Percentiles rank a stretch among this genome's conserved stretches.
These are phyloP conservation scores for Ascochyta fabae DNA, from an alignment of 2,329 filamentous ascomycete genomes.

Conservation along the genomic window DNA sequence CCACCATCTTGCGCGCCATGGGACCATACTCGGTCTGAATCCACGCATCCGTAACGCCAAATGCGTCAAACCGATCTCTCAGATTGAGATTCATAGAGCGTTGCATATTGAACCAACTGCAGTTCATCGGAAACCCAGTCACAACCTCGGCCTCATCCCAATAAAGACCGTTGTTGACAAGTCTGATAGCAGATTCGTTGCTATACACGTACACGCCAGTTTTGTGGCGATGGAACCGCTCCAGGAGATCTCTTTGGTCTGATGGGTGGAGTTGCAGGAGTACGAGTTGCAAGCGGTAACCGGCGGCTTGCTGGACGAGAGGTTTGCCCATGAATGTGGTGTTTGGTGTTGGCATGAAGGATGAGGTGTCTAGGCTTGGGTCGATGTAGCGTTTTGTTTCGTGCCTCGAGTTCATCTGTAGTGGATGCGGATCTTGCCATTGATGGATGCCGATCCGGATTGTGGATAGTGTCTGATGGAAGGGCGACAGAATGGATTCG, in stretches of 20 bases:
- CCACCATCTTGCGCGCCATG: conserved; percentile 5
- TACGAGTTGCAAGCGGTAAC: conserved; percentile 11
- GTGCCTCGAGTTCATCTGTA: conserved; percentile 11
- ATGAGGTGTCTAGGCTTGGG: not conserved
- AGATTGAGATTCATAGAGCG: conserved; percentile 12
- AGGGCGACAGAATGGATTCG: conserved; percentile 5
- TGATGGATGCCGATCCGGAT: conserved; percentile 14
- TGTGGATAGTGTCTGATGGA: conserved; percentile 6
- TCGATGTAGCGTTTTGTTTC: conserved; percentile 4
- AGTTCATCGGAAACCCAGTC: not conserved
- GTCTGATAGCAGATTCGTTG: not conserved
- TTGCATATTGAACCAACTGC: conserved; percentile 20
- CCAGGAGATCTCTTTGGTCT: conserved; percentile 5
- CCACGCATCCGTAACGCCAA: conserved; percentile 16
- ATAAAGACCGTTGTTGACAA: conserved; percentile 3
- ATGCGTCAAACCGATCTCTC: conserved; percentile 9
- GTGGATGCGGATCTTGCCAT: conserved; percentile 10
- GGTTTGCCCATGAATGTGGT: conserved; percentile 10
- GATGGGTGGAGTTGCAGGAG: conserved; percentile 8
- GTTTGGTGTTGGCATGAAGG: conserved; percentile 10
- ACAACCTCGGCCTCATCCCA: conserved; percentile 3
- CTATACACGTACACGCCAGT: conserved; percentile 14
- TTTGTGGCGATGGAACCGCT: conserved; percentile 15
- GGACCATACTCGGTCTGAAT: conserved; percentile 12
- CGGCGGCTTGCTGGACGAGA: conserved; percentile 5